Evolutionary conservation across 495 filamentous ascomycete species (phyloP), one percentile per base, ranked within the genome.

Genomic region (Jackrogersella multiformis): DNA sequence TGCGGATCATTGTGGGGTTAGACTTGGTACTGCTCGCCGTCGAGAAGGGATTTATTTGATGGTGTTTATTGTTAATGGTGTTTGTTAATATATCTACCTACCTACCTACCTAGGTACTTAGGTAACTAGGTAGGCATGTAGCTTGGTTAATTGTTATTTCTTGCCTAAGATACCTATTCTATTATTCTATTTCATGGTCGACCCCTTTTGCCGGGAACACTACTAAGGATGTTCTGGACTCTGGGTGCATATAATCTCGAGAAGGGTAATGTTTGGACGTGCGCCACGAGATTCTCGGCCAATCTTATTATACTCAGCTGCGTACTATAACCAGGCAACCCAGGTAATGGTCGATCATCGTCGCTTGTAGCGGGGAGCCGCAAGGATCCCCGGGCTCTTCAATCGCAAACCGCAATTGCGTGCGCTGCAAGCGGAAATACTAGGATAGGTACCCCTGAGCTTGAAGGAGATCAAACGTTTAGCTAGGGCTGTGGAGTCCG

Each of bases 401-500:
- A 36, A 69, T 69, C 66, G 61, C 35, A 63, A 70, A 66, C 52
- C 24, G 46, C 62, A 66, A 66, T 70, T 35, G 62, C 58, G 57
- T 62, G 61, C 32, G 52, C 68, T 52, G 62, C 62, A 66, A 61
- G 68, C 61, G 68, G 68, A 70, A 70, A 70, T 59, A 58, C 61
- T 61, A 69, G 66, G 66, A 41, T 45, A 10, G 21, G 18, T 21
- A 48, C 57, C 58, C 61, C 68, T 44, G 55, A 36, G 52, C 68
- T 58, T 58, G 68, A 16, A 63, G 68, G 16, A 54, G 68, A 70
- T 70, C 68, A 70, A 70, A 70, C 68, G 57, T 62, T 63, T 62
- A 62, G 67, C 68, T 57, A 70, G 61, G 38, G 44, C 26, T n/a
- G 12, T n/a, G 48, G 41, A 45, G 66, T 65, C 66, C 66, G 66